These are phyloP conservation scores for Amylocarpus encephaloides DNA, from an alignment of 2,329 filamentous ascomycete genomes.

Conservation along the genomic window DNA sequence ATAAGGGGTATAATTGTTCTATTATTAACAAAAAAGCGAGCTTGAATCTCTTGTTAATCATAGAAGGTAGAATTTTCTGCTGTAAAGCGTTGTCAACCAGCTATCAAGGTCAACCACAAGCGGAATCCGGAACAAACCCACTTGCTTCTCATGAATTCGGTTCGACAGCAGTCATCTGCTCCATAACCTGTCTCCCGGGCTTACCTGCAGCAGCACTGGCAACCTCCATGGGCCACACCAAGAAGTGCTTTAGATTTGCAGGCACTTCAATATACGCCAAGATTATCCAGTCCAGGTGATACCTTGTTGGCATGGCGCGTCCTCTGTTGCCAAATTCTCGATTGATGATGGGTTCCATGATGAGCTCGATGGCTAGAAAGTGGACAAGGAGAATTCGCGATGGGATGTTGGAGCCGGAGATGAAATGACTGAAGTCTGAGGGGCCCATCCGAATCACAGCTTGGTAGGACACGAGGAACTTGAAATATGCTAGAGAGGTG, in stretches of 20 bases:
- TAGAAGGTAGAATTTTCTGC: too few species aligned
- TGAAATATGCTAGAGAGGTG: constrained; percentile 30
- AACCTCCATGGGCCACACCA: constrained; percentile 20
- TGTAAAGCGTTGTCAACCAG: too few species aligned
- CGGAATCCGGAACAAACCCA: too few species aligned
- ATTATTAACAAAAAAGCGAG: too few species aligned
- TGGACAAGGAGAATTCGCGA: constrained; percentile 40
- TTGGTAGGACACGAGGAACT: constrained; percentile 38
- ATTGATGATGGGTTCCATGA: constrained; percentile 36
- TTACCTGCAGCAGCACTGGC: not conserved
- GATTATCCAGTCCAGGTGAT: constrained; percentile 13
- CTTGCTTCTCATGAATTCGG: too few species aligned
- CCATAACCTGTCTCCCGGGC: not conserved
- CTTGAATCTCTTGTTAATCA: too few species aligned
- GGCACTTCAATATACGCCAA: constrained; percentile 2
- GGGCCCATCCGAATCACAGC: constrained; percentile 35
- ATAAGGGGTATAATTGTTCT: too few species aligned
- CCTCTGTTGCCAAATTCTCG: constrained; percentile 26
- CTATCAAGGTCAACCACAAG: too few species aligned
- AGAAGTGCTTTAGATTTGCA: not conserved
- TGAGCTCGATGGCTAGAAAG: constrained; percentile 40
- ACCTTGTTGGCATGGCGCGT: constrained; percentile 5
- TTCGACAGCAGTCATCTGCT: too few species aligned
- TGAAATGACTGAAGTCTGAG: constrained; percentile 37
- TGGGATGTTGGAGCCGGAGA: constrained; percentile 36